These are phyloP conservation scores for Collybiopsis luxurians DNA, from an alignment of 768 basidiomycete species.

Conservation along the genomic window DNA sequence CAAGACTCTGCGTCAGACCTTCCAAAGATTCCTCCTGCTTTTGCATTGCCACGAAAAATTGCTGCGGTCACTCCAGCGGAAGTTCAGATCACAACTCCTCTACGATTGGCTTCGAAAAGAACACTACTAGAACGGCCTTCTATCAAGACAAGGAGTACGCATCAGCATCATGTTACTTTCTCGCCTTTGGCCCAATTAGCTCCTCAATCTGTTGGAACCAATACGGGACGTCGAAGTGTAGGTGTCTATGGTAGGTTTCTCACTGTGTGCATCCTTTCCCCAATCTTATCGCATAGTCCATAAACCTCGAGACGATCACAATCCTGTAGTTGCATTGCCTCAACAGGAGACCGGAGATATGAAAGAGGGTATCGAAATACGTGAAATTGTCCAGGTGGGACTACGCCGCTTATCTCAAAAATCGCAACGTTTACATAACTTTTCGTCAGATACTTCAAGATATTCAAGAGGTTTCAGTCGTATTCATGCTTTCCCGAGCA, in stretches of 20 bases:
- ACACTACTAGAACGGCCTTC: not conserved
- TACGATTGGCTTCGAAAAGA: not conserved
- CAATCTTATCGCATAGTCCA: not conserved
- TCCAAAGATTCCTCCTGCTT: not conserved
- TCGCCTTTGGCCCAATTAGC: not conserved
- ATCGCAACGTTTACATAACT: not conserved
- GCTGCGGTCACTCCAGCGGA: not conserved
- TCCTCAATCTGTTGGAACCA: not conserved
- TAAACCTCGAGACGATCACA: not conserved
- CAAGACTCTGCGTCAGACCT: not conserved
- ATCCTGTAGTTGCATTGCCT: too few species aligned
- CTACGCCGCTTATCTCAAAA: too few species aligned
- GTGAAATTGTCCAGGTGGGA: not conserved
- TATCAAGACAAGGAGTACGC: not conserved
- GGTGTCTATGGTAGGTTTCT: not conserved
- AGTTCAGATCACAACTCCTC: not conserved
- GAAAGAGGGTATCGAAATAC: not conserved
- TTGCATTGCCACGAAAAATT: not conserved
- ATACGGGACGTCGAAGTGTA: not conserved
- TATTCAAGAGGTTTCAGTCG: conserved; percentile 40
- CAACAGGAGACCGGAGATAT: too few species aligned
- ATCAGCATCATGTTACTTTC: not conserved
- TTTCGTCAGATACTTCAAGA: conserved; percentile 42
- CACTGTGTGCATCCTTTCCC: too few species aligned
- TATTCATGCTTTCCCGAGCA: not conserved